Evolutionary conservation across 1,284 basidiomycete genomes (phyloP), one percentile per base, ranked within the genome.

Genomic region (Puccinia polysora): DNA sequence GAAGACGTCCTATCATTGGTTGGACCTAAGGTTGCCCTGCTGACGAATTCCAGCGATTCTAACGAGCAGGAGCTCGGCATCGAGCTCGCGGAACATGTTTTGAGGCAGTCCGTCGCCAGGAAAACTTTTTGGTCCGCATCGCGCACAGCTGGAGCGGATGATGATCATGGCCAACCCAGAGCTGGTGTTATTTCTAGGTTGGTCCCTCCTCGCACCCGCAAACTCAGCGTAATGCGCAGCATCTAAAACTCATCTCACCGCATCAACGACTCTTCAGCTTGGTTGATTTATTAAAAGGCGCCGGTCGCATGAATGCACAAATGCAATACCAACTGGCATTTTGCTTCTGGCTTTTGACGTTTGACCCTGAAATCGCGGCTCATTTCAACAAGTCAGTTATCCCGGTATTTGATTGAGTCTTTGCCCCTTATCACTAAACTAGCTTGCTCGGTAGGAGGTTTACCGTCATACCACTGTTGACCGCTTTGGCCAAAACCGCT

Each of bases 251-350:
- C n/a, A n/a, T n/a, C n/a, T n/a, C n/a, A n/a, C n/a, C n/a, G n/a
- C n/a, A n/a, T n/a, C n/a, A n/a, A 47, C 45, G 36, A 20, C 36
- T 58, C 28, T 8, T 45, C 30, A 69, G 67, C 50, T 60, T 69
- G 45, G 36, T 50, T 36, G 30, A 60, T 50, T 18, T 60, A 23
- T 34, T 69, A 23, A 69, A 69, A 52, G 30, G 25, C 20, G 56
- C 38, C 18, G 30, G 40, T 18, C 55, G 56, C 18, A 85, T 88
- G 20, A 84, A 85, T 12, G 89, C 92, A n/a, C 95, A 98, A 81
- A 90, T 94, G 86, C 89, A 87, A 81, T 98, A 97, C 80, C 91
- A 95, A 82, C 87, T 91, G 50, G 86, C 88, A 40, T 91, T 91
- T 78, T 94, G 90, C 79, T 83, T 97, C 76, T 98, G 95, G 95